A percentile compares a stretch with the other conserved stretches of the same genome.
Evolutionary conservation across 2,329 filamentous ascomycete species (phyloP).

Genomic region (Arthrocladium fulminans): DNA sequence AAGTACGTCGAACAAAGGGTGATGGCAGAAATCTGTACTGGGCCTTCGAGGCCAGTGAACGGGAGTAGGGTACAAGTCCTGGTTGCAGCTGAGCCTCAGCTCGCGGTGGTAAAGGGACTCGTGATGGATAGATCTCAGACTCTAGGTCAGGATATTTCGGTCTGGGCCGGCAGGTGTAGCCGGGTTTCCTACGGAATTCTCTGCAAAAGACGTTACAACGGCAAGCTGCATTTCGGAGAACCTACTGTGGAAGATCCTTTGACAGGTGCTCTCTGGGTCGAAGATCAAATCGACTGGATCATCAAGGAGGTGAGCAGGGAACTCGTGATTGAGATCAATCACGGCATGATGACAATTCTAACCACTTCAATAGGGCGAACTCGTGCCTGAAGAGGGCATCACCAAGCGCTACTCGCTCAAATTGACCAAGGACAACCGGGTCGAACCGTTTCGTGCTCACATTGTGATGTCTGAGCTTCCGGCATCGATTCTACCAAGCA

Average conservation of each 20-base stretch:
- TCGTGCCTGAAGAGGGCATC: not conserved
- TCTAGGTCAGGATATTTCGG: conserved; percentile 22
- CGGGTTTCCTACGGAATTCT: conserved; percentile 31
- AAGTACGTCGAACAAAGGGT: conserved; percentile 25
- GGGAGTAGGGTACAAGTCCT: conserved; percentile 13
- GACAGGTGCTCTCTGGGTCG: conserved; percentile 27
- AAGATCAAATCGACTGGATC: conserved; percentile 31
- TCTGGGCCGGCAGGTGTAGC: conserved; percentile 28
- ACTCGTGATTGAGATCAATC: too few species aligned
- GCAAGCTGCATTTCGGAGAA: conserved; percentile 25
- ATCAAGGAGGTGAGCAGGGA: too few species aligned
- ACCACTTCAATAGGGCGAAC: conserved; percentile 23
- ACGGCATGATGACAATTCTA: too few species aligned
- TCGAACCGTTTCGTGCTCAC: not conserved
- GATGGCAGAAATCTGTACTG: conserved; percentile 14
- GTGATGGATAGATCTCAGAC: conserved; percentile 29
- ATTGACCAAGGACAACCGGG: not conserved
- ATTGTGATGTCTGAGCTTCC: conserved; percentile 2
- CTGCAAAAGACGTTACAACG: conserved; percentile 26
- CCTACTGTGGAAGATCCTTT: conserved; percentile 24
- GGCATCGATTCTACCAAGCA: not conserved
- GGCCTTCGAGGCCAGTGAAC: too few species aligned
- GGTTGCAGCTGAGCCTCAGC: conserved; percentile 30
- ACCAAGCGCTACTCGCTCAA: not conserved
- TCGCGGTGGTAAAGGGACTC: conserved; percentile 29